Conservation (phyloP, 2,329 filamentous ascomycete genomes). For the Sclerotinia minor region DNA sequence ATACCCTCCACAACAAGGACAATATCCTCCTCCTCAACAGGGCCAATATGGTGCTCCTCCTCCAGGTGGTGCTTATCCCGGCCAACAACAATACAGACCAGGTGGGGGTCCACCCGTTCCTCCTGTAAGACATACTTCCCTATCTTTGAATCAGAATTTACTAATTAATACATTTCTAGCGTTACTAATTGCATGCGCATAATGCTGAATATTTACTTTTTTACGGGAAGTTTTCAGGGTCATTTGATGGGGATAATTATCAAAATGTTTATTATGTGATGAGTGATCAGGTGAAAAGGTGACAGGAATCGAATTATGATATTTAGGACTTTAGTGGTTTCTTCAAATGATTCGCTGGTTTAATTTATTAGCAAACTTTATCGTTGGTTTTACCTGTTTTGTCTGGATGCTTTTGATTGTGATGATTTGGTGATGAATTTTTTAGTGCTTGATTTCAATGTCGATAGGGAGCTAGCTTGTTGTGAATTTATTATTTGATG, state of each 20-base stretch:
- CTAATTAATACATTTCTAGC: neutral
- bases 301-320: constrained; percentile 9
- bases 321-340: neutral
- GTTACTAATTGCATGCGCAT: constrained; percentile 9
- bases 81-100: constrained; percentile 21
- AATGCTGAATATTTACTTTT: neutral
- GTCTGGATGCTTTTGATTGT: neutral
- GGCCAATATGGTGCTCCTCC: constrained; percentile 29
- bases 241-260: neutral
- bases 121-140: constrained; percentile 5
- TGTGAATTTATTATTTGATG: neutral
- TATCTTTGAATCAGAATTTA: neutral
- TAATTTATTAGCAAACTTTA: constrained; percentile 12
- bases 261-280: neutral
- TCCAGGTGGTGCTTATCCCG: constrained; percentile 20
- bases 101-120: constrained; percentile 13
- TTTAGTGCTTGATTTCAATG: neutral
- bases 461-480: neutral
- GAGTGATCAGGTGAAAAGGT: neutral
- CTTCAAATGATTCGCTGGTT: neutral
- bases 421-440: neutral
- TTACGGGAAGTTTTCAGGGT: neutral
- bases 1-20: constrained; percentile 5
- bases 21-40: constrained; percentile 36
- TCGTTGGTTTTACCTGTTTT: neutral